These are phyloP conservation scores for Ascochyta fabae DNA, from an alignment of 2,329 filamentous ascomycete genomes.

Conservation along the genomic window DNA sequence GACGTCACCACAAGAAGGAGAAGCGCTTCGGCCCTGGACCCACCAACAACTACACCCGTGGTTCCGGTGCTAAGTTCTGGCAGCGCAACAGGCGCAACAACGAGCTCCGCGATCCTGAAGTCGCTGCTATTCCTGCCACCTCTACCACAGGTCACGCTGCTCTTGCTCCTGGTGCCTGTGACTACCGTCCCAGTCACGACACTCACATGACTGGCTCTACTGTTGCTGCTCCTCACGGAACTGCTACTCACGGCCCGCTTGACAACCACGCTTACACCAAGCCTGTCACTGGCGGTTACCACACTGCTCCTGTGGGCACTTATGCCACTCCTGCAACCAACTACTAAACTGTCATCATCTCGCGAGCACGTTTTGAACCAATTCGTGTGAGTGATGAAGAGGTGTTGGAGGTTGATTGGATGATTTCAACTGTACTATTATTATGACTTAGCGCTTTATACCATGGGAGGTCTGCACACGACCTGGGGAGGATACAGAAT, in stretches of 20 bases:
- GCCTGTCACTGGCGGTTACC: conserved; percentile 51
- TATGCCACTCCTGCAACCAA: conserved; percentile 41
- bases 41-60: conserved; percentile 71
- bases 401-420: conserved; percentile 2
- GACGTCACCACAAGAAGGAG: conserved; percentile 74
- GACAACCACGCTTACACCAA: conserved; percentile 42
- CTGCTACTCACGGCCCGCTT: conserved; percentile 7
- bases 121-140: conserved; percentile 20
- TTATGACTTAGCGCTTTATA: conserved; percentile 20
- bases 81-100: conserved; percentile 49
- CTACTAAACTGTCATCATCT: conserved; percentile 23
- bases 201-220: conserved; percentile 58
- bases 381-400: neutral
- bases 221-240: conserved; percentile 45
- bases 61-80: conserved; percentile 59
- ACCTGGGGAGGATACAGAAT: neutral
- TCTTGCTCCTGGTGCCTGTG: conserved; percentile 34
- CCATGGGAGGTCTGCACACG: conserved; percentile 2
- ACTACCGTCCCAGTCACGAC: conserved; percentile 56
- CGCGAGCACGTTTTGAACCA: neutral
- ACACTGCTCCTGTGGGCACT: conserved; percentile 54
- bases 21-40: conserved; percentile 73
- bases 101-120: conserved; percentile 53
- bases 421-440: conserved; percentile 5
- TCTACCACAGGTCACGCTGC: conserved; percentile 22